Evolutionary conservation across 805 yeast genomes (phyloP).

Genomic region (Starmerella stellata): DNA sequence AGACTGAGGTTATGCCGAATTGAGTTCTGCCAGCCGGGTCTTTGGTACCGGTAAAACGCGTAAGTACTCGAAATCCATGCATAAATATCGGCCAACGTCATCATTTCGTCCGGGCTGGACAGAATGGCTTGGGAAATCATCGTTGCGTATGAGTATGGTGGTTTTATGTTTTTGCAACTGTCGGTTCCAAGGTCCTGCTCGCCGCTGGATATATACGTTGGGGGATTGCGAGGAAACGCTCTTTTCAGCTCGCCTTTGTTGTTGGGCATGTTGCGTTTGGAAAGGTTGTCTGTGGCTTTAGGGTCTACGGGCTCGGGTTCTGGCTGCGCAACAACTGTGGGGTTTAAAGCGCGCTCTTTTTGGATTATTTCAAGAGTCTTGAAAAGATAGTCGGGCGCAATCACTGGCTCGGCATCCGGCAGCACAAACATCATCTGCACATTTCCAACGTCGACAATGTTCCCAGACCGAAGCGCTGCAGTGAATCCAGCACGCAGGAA

Average conservation of each 20-base stretch:
- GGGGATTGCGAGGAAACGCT: constrained; percentile 20
- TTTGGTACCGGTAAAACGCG: constrained; percentile 78
- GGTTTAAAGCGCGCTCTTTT: background rate
- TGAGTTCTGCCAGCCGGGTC: constrained; percentile 97
- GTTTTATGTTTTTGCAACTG: constrained; percentile 82
- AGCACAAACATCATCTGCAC: constrained; percentile 97
- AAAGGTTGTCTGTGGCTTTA: background rate
- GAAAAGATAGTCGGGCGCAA: constrained; percentile 26
- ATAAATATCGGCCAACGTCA: constrained; percentile 81
- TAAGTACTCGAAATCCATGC: constrained; percentile 75
- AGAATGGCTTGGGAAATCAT: constrained; percentile 96
- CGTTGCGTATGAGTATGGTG: constrained; percentile 92
- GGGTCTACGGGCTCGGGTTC: background rate
- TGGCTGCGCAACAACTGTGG: background rate
- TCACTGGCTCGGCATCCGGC: constrained; percentile 69
- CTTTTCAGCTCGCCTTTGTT: constrained; percentile 27
- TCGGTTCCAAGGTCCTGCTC: constrained; percentile 49
- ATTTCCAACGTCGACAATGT: constrained; percentile 84
- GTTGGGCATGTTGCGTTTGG: constrained; percentile 22
- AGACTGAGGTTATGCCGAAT: constrained; percentile 86
- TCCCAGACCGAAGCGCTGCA: constrained; percentile 55
- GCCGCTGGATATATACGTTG: background rate
- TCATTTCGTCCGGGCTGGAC: constrained; percentile 69
- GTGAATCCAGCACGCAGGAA: constrained; percentile 27
- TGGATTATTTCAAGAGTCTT: constrained; percentile 1